Evolutionary conservation across 768 basidiomycete genomes (phyloP).

Genomic region (Termitomyces sp.): DNA sequence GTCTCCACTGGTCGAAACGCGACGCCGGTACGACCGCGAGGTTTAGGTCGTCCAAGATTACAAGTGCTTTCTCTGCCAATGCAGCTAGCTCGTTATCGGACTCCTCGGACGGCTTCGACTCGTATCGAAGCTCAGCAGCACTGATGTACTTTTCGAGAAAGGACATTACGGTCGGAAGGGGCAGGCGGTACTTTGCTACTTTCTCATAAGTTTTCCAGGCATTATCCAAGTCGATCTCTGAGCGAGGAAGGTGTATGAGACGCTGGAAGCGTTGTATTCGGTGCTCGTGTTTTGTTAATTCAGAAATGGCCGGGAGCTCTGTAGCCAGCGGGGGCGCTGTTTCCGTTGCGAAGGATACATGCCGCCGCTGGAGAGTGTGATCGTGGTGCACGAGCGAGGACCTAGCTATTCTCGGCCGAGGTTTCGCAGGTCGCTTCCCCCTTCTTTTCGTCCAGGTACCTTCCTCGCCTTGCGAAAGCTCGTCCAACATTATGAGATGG

Average conservation of each 20-base stretch:
- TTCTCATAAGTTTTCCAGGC: constrained; percentile 35
- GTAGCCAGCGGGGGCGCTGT: background rate
- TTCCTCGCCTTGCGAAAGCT: constrained; percentile 18
- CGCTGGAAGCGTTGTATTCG: constrained; percentile 5
- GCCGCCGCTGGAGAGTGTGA: constrained; percentile 17
- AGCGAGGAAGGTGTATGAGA: background rate
- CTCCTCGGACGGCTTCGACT: background rate
- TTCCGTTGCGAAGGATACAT: constrained; percentile 5
- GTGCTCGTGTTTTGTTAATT: background rate
- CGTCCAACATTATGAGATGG: constrained; percentile 29
- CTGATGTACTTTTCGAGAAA: constrained; percentile 19
- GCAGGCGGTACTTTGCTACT: constrained; percentile 10
- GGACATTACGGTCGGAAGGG: constrained; percentile 6
- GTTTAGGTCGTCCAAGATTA: background rate
- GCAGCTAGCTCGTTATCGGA: background rate
- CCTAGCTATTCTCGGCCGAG: background rate
- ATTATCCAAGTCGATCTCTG: constrained; percentile 27
- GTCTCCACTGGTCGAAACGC: constrained; percentile 8
- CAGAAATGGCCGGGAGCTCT: background rate
- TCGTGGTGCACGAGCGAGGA: background rate
- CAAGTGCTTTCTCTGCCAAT: background rate
- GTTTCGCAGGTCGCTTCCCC: background rate
- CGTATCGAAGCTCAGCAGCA: constrained; percentile 17
- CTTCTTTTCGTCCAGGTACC: constrained; percentile 3
- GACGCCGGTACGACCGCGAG: background rate